Evolutionary conservation across 345 rosid genomes (phyloP), one percentile per base, ranked within the genome.

Genomic region (Brassica nigra): DNA sequence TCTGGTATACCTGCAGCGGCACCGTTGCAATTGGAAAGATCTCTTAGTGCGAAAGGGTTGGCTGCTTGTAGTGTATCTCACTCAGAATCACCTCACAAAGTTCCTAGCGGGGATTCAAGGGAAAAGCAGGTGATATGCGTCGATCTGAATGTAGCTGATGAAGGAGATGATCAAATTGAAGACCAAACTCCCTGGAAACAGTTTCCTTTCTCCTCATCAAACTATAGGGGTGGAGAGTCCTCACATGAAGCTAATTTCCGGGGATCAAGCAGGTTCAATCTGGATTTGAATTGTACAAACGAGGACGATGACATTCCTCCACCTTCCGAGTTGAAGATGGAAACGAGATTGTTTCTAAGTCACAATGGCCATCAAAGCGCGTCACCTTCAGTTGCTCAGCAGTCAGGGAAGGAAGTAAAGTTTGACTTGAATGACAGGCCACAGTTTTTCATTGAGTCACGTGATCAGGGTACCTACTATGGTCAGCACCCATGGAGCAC

Each of bases 371-470:
- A 81, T 78, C 87, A 83, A 69, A 90, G 87, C 76, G 93, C 90
- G 11, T 89, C 98, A 65, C 94, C 93, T 57, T 93, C 98, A 16
- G 82, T 88, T n/a, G 74, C 84, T 88, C 97, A 84, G 85, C 90
- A 85, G 61, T 76, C 84, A 23, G 68, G 83, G 71, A 89, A 92
- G 86, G 77, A 77, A 63, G 68, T 77, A 4, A 93, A 88, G 82
- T 85, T 95, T 70, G 97, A 95, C 88, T 86, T 95, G 89, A 95
- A 95, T 74, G 99, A 95, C 78, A 85, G 86, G 52, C 97, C 99
- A 6, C 76, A 72, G 64, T 75, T 79, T 75, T 85, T 80, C 36
- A 85, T 61, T 18, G 89, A 89, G 66, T 77, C 86, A 77, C 82
- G 83, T 18, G 92, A 91, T 67, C 92, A 80, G 63, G 91, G 85